phyloP scores from a whole-genome alignment of 2,329 filamentous ascomycete species.

The Pyrenochaeta sp. region DNA sequence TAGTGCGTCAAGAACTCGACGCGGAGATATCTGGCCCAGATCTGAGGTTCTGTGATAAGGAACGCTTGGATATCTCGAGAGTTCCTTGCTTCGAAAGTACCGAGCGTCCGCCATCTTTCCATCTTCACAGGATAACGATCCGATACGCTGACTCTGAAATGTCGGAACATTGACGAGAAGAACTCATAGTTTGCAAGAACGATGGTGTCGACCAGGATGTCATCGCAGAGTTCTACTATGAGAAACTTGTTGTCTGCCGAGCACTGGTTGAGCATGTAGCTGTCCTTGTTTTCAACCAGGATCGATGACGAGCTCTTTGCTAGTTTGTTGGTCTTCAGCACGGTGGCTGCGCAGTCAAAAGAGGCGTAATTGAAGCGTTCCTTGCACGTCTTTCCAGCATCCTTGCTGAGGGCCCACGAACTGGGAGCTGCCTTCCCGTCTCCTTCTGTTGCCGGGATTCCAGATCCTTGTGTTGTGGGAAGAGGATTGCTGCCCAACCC shows the following conservation, averaged over 20 bases:
- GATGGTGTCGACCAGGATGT: constrained; percentile 87
- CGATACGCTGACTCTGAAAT: constrained; percentile 89
- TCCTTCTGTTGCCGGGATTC: constrained; percentile 23
- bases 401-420: constrained; percentile 71
- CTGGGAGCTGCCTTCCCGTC: constrained; percentile 41
- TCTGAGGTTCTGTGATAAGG: constrained; percentile 89
- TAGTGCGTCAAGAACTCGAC: constrained; percentile 94
- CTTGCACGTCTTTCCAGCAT: constrained; percentile 96
- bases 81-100: constrained; percentile 89
- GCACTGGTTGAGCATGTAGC: constrained; percentile 96
- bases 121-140: constrained; percentile 92
- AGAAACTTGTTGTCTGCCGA: constrained; percentile 87
- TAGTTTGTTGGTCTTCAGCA: constrained; percentile 86
- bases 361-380: constrained; percentile 97
- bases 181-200: constrained; percentile 99
- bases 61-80: constrained; percentile 94
- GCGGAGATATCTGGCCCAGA: constrained; percentile 92
- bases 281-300: constrained; percentile 95
- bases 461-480: constrained; percentile 21
- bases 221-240: constrained; percentile 90
- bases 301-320: constrained; percentile 89
- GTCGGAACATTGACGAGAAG: constrained; percentile 95
- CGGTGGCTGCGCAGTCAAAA: constrained; percentile 93
- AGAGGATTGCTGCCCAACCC: constrained; percentile 23
- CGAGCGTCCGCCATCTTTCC: constrained; percentile 90